phyloP scores from a whole-genome alignment of 768 basidiomycete species.

The Tricholoma sp. region DNA sequence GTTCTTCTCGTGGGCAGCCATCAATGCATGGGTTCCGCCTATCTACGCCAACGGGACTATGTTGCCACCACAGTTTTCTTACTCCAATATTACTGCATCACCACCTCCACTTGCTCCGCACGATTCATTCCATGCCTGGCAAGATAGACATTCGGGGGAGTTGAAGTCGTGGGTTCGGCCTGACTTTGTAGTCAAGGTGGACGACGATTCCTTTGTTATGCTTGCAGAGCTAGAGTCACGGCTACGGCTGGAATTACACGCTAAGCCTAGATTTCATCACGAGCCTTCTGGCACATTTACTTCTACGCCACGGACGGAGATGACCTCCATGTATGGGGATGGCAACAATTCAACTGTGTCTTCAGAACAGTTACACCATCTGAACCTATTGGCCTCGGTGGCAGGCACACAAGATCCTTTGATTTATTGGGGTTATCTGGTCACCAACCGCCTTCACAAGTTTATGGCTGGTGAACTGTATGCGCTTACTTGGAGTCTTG shows the following conservation, averaged over 20 bases:
- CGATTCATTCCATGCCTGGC: conserved; percentile 58
- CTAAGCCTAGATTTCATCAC: conserved; percentile 23
- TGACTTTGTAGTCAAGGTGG: conserved; percentile 90
- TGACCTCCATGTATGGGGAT: conserved; percentile 1
- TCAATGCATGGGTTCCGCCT: conserved; percentile 88
- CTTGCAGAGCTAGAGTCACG: conserved; percentile 91
- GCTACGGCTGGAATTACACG: conserved; percentile 70
- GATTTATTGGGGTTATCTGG: conserved; percentile 86
- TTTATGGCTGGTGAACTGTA: conserved; percentile 98
- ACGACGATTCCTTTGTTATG: conserved; percentile 95
- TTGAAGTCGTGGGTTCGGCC: conserved; percentile 74
- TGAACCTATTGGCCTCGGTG: background rate
- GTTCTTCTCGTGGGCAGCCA: conserved; percentile 90
- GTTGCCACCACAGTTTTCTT: conserved; percentile 53
- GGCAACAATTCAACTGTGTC: background rate
- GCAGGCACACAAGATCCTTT: conserved; percentile 50
- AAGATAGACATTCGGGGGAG: conserved; percentile 37
- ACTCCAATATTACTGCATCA: conserved; percentile 51
- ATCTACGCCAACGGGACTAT: conserved; percentile 48
- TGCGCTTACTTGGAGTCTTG: conserved; percentile 83
- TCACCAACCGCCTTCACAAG: conserved; percentile 79
- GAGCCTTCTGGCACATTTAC: conserved; percentile 12
- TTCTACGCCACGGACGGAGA: conserved; percentile 4
- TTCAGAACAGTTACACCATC: background rate
- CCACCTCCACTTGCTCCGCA: conserved; percentile 66